A percentile compares a stretch with the other conserved stretches of the same genome.
Evolutionary conservation across 768 basidiomycete species (phyloP).

Genomic region (Candolleomyces efflorescens): DNA sequence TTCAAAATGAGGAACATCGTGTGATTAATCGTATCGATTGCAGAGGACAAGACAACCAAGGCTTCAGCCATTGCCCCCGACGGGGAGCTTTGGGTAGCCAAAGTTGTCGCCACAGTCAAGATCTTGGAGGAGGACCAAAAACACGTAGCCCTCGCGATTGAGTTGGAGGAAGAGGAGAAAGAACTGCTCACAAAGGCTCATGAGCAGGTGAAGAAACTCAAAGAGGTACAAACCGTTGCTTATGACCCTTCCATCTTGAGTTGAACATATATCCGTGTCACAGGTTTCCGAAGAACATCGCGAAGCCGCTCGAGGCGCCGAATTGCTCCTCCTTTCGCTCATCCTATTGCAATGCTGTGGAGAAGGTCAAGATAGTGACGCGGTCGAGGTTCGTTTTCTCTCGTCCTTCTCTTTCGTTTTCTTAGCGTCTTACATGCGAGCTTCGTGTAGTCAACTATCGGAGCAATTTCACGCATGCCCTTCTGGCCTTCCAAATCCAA

Average conservation of each 20-base stretch:
- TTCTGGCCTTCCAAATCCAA: constrained; percentile 29
- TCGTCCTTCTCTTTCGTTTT: constrained; percentile 5
- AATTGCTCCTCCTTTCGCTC: constrained; percentile 66
- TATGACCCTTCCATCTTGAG: no score
- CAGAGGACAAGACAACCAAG: constrained; percentile 50
- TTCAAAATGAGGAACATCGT: not conserved
- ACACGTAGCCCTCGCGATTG: constrained; percentile 51
- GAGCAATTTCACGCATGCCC: constrained; percentile 49
- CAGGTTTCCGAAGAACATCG: constrained; percentile 20
- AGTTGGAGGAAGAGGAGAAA: constrained; percentile 52
- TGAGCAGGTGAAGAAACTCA: constrained; percentile 37
- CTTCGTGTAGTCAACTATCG: constrained; percentile 50
- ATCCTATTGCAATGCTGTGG: constrained; percentile 72
- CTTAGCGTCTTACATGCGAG: not conserved
- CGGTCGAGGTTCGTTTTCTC: constrained; percentile 51
- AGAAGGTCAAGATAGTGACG: constrained; percentile 44
- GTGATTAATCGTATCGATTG: not conserved
- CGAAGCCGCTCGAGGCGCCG: constrained; percentile 63
- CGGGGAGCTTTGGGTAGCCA: constrained; percentile 77
- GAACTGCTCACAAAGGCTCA: constrained; percentile 42
- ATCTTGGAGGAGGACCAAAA: constrained; percentile 63
- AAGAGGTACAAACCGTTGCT: constrained; percentile 16
- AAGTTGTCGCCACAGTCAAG: constrained; percentile 53
- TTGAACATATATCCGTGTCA: no score
- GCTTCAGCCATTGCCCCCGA: constrained; percentile 60